Evolutionary conservation across 73 alveolate genomes (phyloP), one percentile per base, ranked within the genome.

Genomic region (Blepharisma stoltei): DNA sequence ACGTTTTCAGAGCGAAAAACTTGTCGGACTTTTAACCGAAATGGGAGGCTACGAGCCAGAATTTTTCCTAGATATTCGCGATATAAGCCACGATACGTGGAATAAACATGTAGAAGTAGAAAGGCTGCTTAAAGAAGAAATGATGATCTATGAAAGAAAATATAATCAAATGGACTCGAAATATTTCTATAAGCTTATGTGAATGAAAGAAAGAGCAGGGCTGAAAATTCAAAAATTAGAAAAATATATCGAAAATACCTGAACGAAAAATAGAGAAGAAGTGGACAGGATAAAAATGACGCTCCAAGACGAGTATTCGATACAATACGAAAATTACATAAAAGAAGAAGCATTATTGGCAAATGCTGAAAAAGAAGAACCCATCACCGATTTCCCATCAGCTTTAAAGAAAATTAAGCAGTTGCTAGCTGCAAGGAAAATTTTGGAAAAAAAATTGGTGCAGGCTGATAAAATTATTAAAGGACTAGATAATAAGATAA

Each of bases 21-120:
- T 60, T 0, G 73, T 60, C 1, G 23, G 18, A 14, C 23, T 60
- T 25, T 25, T 60, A 60, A 14, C 73, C 11, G 14, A n/a, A 60
- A 20, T 60, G 11, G 73, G 18, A 25, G 49, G 46, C 46, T 14
- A 60, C 11, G 23, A 25, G 11, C 73, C 46, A 1, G 23, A 8
- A 14, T 20, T 38, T 20, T 14, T 14, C 5, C 3, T 20, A 8
- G 73, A 60, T 14, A 60, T 60, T 4, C 46, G 23, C 2, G 73
- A 14, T 14, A 60, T 60, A 8, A 18, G 48, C 23, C 46, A 60
- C 14, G 73, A 60, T 20, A 60, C 73, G 46, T 60, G 73, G 73
- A 60, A 11, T 60, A 60, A 60, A 60, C 73, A 60, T 25, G 11
- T 60, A 38, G 73, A 60, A 25, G 73, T 60, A 18, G 73, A 60